A percentile compares a stretch with the other conserved stretches of the same genome.
These are phyloP conservation scores for Rhodotorula glutinis DNA, from an alignment of 1,284 basidiomycete genomes.

Conservation along the genomic window DNA sequence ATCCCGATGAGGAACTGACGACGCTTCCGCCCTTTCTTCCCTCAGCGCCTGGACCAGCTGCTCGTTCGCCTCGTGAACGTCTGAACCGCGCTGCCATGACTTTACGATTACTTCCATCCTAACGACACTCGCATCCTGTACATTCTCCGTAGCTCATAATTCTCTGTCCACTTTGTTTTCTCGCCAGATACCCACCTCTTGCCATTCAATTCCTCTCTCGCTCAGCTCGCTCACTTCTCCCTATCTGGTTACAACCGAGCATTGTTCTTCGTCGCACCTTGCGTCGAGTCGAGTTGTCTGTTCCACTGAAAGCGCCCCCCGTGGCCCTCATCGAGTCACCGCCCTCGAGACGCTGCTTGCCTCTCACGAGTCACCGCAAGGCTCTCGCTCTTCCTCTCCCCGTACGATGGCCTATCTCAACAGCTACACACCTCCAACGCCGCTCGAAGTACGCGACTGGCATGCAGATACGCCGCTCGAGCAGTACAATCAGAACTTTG, in stretches of 20 bases:
- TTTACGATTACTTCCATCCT: background rate
- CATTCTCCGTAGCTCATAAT: background rate
- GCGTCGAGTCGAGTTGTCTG: too few relatives aligned
- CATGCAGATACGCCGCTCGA: background rate
- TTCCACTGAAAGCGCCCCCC: too few relatives aligned
- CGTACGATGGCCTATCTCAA: conserved; percentile 1
- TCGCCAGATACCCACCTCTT: background rate
- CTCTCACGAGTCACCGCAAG: too few relatives aligned
- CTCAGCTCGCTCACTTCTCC: background rate
- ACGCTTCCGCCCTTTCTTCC: background rate
- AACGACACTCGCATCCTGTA: background rate
- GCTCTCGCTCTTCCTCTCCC: background rate
- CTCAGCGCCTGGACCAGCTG: background rate
- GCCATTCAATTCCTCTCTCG: background rate
- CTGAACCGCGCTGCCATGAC: background rate
- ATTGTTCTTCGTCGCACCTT: too few relatives aligned
- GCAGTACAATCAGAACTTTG: conserved; percentile 23
- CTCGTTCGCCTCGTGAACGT: background rate
- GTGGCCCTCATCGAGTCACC: too few relatives aligned
- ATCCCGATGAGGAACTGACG: too few relatives aligned
- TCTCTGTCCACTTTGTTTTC: background rate
- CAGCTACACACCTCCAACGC: background rate
- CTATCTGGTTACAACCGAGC: background rate
- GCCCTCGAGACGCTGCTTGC: too few relatives aligned
- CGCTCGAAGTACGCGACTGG: background rate